phyloP scores from a whole-genome alignment of 2,329 filamentous ascomycete genomes.

The Colletotrichum lindemuthianum region DNA sequence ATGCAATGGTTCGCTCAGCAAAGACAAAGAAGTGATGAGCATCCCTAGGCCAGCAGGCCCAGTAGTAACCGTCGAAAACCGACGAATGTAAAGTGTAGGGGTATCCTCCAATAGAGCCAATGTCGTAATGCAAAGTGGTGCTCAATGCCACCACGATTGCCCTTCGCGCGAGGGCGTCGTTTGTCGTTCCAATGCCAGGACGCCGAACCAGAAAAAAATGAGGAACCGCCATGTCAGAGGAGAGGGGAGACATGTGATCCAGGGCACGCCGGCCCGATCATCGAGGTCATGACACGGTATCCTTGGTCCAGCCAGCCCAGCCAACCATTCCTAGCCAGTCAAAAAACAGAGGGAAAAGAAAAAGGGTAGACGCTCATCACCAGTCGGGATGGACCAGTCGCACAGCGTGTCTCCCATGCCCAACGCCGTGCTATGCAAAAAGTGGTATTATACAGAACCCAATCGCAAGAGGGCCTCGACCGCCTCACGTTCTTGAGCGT shows the following conservation, averaged over 20 bases:
- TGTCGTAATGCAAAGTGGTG: conserved; percentile 35
- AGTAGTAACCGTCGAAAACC: conserved; percentile 11
- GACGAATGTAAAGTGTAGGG: conserved; percentile 24
- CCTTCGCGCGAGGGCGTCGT: conserved; percentile 35
- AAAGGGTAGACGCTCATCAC: conserved; percentile 20
- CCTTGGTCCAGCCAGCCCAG: conserved; percentile 40
- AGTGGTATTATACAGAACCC: conserved; percentile 75
- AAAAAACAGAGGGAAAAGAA: background rate
- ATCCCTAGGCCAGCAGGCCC: conserved; percentile 14
- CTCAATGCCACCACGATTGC: conserved; percentile 31
- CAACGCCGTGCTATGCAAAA: conserved; percentile 66
- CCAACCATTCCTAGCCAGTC: conserved; percentile 22
- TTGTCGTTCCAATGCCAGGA: conserved; percentile 32
- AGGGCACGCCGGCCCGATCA: conserved; percentile 46
- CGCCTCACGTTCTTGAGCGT: conserved; percentile 82
- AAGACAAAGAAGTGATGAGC: background rate
- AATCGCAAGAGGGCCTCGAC: conserved; percentile 83
- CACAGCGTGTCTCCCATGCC: conserved; percentile 31
- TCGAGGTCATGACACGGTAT: conserved; percentile 45
- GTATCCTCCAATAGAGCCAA: conserved; percentile 34
- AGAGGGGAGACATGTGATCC: conserved; percentile 38
- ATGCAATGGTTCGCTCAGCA: background rate
- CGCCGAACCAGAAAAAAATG: conserved; percentile 33
- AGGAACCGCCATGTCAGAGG: conserved; percentile 43
- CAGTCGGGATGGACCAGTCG: conserved; percentile 21